Evolutionary conservation across 352 stramenopile species (phyloP), one percentile per base, ranked within the genome.

Genomic region (Globisporangium solare): DNA sequence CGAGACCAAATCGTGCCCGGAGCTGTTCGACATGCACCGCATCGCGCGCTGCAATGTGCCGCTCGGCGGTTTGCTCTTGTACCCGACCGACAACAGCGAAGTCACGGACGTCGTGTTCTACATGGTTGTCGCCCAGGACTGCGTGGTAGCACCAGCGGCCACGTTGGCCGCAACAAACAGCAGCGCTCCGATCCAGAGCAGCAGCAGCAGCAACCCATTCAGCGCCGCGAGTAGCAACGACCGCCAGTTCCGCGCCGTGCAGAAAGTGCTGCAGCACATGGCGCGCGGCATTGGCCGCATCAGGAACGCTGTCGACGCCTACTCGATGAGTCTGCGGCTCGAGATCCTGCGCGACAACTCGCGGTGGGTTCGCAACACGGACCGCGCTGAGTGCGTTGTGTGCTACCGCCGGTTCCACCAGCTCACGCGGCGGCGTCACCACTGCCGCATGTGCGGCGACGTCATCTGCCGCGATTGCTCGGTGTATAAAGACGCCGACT

Each of bases 21-120:
- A 85, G 48, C 51, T 93, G n/a, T 55, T 74, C 7, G 68, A 83
- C 17, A 76, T 79, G 15, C 79, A 86, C 27, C 75, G 79, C 5
- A 68, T 93, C 17, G 64, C 84, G 43, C 83, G 83, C 7, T 72
- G 67, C 43, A 64, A 74, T 6, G 62, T 84, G n/a, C 83, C 80
- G 11, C 62, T 93, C 14, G 75, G 75, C 0, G 83, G 83, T 6
- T 90, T 86, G 47, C 62, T 90, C 14, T 62, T 92, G 24, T 93
- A 89, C 51, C 67, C 73, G 6, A 90, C 79, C 11, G 66, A 83
- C 53, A 60, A 68, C 43, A 68, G 63, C 37, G 77, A 91, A 22
- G 62, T 67, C 24, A 92, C 79, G 8, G 75, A 88, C 35, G 80
- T 92, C n/a, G 75, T 93, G 11, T 93, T 90, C 58, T 88, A 78